Evolutionary conservation across 108 stramenopile species (phyloP), one percentile per base, ranked within the genome.

Genomic region (Aurantiochytrium sp.): DNA sequence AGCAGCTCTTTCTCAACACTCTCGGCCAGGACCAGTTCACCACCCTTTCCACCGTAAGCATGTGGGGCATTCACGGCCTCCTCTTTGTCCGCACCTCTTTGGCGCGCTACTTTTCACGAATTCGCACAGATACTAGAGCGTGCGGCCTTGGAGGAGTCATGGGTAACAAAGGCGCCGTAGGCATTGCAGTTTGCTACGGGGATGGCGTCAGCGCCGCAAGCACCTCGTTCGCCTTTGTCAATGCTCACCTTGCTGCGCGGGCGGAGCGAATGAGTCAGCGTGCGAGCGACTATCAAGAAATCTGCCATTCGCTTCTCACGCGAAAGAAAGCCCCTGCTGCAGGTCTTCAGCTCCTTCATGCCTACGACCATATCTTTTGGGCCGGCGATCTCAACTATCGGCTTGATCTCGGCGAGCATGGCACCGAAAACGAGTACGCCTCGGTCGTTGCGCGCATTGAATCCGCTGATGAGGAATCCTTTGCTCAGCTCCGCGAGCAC

Each of bases 121-220:
- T 92, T 1, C 23, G 28, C n/a, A 60, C 89, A 5, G 28, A 19
- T 53, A 90, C 92, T 5, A 51, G 47, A 19, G 90, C 92, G 16
- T 90, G 88, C 44, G 94, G 94, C 19, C 69, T 94, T 28, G 94
- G 93, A 12, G 92, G 93, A 89, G 72, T 95, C 49, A 76, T 94
- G 45, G 93, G 93, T 19, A 95, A 95, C 89, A 95, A 95, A 58
- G 94, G 94, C 16, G 94, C 90, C 16, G 92, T 93, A 16, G 92
- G 89, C 23, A 89, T 89, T 23, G 73, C 91, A 60, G 35, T 94
- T n/a, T 23, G 87, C 5, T 89, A 92, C 47, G 91, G 90, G 64
- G 60, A 60, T 25, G 76, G 76, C 19, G 51, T 53, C 51, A 53
- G 76, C 28, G 51, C 76, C 25, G 12, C 76, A 83, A 60, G 29